Evolutionary conservation across 345 rosid species (phyloP).

Genomic region (Aquilaria sinensis): DNA sequence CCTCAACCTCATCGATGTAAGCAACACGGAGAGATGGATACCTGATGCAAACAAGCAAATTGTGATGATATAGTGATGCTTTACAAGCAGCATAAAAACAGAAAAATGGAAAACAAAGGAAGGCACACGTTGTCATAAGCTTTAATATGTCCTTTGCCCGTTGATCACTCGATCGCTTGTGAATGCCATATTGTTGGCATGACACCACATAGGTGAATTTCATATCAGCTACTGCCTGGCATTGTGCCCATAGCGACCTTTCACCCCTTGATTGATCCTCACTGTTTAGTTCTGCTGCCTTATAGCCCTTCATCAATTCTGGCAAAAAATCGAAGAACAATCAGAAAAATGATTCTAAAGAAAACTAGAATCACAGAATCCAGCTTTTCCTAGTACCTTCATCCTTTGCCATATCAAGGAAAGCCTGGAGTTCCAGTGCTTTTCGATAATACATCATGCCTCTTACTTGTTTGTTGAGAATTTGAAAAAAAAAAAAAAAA

Average conservation of each 20-base stretch:
- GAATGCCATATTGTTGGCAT: constrained; percentile 70
- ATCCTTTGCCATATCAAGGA: constrained; percentile 64
- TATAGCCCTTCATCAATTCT: constrained; percentile 61
- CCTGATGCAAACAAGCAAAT: constrained; percentile 22
- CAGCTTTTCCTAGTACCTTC: constrained; percentile 33
- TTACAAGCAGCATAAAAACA: background rate
- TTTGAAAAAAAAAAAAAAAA: background rate
- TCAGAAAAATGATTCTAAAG: constrained; percentile 12
- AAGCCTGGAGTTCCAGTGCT: constrained; percentile 80
- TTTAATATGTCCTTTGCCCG: constrained; percentile 69
- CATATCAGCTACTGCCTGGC: constrained; percentile 81
- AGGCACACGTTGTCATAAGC: constrained; percentile 63
- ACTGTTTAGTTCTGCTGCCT: constrained; percentile 53
- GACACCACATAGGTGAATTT: constrained; percentile 81
- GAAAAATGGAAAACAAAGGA: background rate
- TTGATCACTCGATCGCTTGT: constrained; percentile 58
- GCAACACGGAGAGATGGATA: constrained; percentile 28
- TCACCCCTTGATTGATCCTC: constrained; percentile 50
- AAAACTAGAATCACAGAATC: background rate
- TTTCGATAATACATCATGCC: constrained; percentile 87
- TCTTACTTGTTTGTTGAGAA: constrained; percentile 35
- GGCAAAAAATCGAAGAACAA: constrained; percentile 13
- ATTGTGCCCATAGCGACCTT: constrained; percentile 56
- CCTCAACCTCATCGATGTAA: constrained; percentile 72
- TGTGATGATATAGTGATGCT: too few species aligned